A percentile compares a stretch with the other conserved stretches of the same genome.
Evolutionary conservation across 306 rosid species (phyloP).

Genomic region (Vigna mungo): DNA sequence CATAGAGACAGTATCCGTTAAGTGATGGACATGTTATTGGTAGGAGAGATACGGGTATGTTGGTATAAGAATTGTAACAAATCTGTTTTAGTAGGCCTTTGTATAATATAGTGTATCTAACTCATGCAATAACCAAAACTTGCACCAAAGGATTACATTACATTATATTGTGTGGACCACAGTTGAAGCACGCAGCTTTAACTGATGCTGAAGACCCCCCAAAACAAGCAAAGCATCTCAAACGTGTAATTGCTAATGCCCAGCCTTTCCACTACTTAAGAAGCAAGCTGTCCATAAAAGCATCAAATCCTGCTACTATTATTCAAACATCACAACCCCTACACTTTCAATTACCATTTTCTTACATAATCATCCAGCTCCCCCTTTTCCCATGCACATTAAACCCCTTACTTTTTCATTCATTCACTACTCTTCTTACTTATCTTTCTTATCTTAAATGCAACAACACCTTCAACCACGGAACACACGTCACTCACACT

Average conservation of each 20-base stretch:
- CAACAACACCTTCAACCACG: slow-evolving; percentile 38
- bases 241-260: slow-evolving; percentile 39
- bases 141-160: slow-evolving; percentile 48
- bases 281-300: slow-evolving; percentile 50
- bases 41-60: slow-evolving; percentile 34
- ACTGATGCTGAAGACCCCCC: slow-evolving; percentile 49
- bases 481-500: slow-evolving; percentile 37
- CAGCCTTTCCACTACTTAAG: slow-evolving; percentile 47
- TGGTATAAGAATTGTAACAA: too few relatives aligned
- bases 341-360: neutral
- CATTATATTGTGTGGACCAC: slow-evolving; percentile 52
- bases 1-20: slow-evolving; percentile 40
- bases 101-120: neutral
- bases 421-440: neutral
- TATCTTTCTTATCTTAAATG: too few relatives aligned
- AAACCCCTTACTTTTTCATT: slow-evolving; percentile 13
- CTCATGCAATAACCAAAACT: slow-evolving; percentile 39
- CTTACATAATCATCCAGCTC: slow-evolving; percentile 47
- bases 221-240: slow-evolving; percentile 72
- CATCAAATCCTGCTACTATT: slow-evolving; percentile 38
- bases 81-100: slow-evolving; percentile 45
- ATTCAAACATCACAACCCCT: slow-evolving; percentile 46
- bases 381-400: slow-evolving; percentile 50
- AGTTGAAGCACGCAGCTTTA: slow-evolving; percentile 60
- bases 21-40: slow-evolving; percentile 46